phyloP scores from a whole-genome alignment of 257 asterid genomes.

The Oldenlandia corymbosa region DNA sequence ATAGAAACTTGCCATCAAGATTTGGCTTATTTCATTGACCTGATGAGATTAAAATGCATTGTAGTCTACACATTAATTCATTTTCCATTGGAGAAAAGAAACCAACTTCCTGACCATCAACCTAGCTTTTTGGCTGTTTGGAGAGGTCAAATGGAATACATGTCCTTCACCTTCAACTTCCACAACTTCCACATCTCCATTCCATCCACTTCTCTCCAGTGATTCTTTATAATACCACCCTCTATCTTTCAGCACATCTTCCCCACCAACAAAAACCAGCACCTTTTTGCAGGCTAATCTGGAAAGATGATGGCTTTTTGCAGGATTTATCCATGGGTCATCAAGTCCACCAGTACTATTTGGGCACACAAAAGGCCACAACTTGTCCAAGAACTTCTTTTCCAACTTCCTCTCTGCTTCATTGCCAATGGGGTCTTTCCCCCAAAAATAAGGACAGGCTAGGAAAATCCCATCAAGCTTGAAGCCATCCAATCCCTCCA shows the following conservation, averaged over 20 bases:
- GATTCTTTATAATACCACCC: constrained; percentile 38
- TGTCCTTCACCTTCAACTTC: constrained; percentile 44
- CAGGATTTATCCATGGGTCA: constrained; percentile 3
- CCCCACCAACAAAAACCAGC: constrained; percentile 41
- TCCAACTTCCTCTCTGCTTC: constrained; percentile 17
- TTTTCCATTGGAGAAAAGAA: constrained; percentile 28
- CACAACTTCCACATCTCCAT: constrained; percentile 38
- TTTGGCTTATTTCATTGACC: no score
- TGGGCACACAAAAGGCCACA: constrained; percentile 44
- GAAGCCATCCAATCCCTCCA: constrained; percentile 22
- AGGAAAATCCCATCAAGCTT: constrained; percentile 39
- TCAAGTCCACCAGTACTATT: constrained; percentile 8
- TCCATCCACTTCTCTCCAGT: constrained; percentile 40
- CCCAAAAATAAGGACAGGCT: constrained; percentile 53
- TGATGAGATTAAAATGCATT: no score
- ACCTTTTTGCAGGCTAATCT: constrained; percentile 25
- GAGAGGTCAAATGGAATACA: constrained; percentile 34
- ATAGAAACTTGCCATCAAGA: no score
- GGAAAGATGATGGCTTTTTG: not conserved
- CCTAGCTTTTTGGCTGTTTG: constrained; percentile 16
- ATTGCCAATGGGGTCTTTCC: constrained; percentile 39
- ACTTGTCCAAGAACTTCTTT: constrained; percentile 12
- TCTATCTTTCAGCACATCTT: constrained; percentile 35
- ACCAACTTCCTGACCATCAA: constrained; percentile 32
- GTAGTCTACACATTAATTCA: no score